Evolutionary conservation across 805 yeast species (phyloP).

Genomic region (Barnettozyma populi): DNA sequence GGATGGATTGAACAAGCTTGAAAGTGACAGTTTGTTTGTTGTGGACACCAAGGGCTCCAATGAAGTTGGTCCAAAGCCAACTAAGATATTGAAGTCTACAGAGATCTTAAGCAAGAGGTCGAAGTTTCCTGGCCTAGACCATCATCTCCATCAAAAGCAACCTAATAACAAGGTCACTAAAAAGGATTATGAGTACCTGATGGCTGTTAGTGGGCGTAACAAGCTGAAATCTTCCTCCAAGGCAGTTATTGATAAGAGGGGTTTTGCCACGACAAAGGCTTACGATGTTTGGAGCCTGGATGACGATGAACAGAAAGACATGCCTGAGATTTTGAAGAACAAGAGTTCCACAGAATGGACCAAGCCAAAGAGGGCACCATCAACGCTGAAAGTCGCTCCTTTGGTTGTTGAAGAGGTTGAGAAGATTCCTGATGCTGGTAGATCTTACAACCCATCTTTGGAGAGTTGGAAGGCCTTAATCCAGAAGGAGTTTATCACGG

Average conservation of each 20-base stretch:
- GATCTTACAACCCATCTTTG: conserved; percentile 86
- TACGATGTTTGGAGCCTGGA: conserved; percentile 69
- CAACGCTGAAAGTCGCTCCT: conserved; percentile 48
- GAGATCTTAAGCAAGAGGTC: conserved; percentile 64
- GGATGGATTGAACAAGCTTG: conserved; percentile 33
- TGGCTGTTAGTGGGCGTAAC: conserved; percentile 70
- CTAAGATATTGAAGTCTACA: conserved; percentile 34
- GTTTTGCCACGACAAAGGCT: conserved; percentile 45
- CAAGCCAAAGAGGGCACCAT: conserved; percentile 48
- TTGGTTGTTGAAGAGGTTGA: conserved; percentile 47
- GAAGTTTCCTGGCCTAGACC: conserved; percentile 61
- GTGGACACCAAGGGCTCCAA: conserved; percentile 58
- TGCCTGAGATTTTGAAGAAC: conserved; percentile 36
- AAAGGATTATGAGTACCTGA: conserved; percentile 56
- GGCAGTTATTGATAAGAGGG: conserved; percentile 58
- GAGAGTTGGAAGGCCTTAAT: conserved; percentile 78
- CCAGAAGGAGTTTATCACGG: conserved; percentile 57
- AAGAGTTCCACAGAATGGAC: conserved; percentile 44
- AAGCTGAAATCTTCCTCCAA: conserved; percentile 47
- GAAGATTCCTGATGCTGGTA: conserved; percentile 71
- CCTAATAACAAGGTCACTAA: conserved; percentile 47
- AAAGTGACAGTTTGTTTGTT: conserved; percentile 46
- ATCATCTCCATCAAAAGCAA: conserved; percentile 24
- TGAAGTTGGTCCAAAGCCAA: conserved; percentile 37
- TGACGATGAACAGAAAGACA: conserved; percentile 19